Conservation (phyloP, 371 early-diverging fungal genomes). For the Mucor velutinosus region DNA sequence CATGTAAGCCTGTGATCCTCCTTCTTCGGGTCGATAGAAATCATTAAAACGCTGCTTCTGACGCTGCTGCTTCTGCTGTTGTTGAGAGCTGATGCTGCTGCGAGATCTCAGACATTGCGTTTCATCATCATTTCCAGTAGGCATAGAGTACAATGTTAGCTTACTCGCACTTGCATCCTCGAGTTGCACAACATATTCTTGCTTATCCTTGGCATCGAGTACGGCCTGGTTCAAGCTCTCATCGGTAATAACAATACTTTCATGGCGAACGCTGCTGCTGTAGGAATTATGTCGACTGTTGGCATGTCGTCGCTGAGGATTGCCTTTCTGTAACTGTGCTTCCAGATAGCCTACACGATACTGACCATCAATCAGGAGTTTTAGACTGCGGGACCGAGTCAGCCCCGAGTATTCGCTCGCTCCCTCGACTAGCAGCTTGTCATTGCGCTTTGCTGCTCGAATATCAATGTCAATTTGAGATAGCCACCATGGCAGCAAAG, state of each 20-base stretch:
- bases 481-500: slow-evolving; percentile 92
- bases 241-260: background rate
- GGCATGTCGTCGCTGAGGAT: background rate
- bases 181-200: background rate
- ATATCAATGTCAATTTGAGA: slow-evolving; percentile 14
- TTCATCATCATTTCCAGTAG: background rate
- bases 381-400: slow-evolving; percentile 36
- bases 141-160: background rate
- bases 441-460: slow-evolving; percentile 24
- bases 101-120: background rate
- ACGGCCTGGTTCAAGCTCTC: background rate
- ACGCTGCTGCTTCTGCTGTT: background rate
- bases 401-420: slow-evolving; percentile 28
- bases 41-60: background rate
- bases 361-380: slow-evolving; percentile 44
- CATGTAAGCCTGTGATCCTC: slow-evolving; percentile 8
- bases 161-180: background rate
- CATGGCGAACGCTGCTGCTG: background rate
- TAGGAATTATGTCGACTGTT: background rate
- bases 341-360: slow-evolving; percentile 14
- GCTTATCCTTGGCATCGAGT: background rate
- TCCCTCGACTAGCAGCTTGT: slow-evolving; percentile 28
- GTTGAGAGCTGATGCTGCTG: background rate
- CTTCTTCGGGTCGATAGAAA: background rate
- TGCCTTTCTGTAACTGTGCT: background rate